Evolutionary conservation across 2,329 filamentous ascomycete genomes (phyloP), one percentile per base, ranked within the genome.

Genomic region (Phaeoacremonium minimum): DNA sequence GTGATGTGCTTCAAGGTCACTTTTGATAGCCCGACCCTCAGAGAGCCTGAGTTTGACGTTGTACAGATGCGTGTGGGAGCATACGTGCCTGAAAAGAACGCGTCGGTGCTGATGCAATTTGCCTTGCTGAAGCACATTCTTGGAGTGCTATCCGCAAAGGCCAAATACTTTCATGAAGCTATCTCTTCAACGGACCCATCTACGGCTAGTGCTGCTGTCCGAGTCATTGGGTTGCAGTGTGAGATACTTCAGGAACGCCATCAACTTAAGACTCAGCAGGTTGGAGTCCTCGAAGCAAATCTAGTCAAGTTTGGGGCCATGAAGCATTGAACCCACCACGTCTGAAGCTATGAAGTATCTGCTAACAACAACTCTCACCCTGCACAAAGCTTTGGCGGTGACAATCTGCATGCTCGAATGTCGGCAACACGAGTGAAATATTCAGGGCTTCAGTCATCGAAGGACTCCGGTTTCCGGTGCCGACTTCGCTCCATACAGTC

Each of bases 51-150:
- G 6, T 52, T 66, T 26, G 52, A 57, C 14, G 52, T 67, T 4
- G 63, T 64, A 0, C 57, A 66, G 32, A 58, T 67, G 12, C 57
- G 58, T 4, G 56, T 69, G 5, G 66, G 66, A 2, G 57, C 58
- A 3, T 64, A 63, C 31, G 46, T 60, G 14, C 55, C 59, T 6
- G 54, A 57, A 4, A 51, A 52, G 9, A 41, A 42, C 1, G 53
- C 57, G 5, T 58, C 60, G 4, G 53, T 55, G 5, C 48, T 58
- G 7, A 53, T 63, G 46, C 47, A 61, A 30, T 44, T 54, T 4
- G 44, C 54, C 3, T 49, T 61, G 43, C 18, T 63, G 4, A 40
- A 55, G 5, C 57, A 62, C 30, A 44, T 61, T 16, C 49, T 60
- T 18, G 35, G 44, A 11, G 43, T 45, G 0, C 37, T 64, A 18